Evolutionary conservation across 2,329 filamentous ascomycete species (phyloP), one percentile per base, ranked within the genome.

Genomic region (Fusarium staphyleae): DNA sequence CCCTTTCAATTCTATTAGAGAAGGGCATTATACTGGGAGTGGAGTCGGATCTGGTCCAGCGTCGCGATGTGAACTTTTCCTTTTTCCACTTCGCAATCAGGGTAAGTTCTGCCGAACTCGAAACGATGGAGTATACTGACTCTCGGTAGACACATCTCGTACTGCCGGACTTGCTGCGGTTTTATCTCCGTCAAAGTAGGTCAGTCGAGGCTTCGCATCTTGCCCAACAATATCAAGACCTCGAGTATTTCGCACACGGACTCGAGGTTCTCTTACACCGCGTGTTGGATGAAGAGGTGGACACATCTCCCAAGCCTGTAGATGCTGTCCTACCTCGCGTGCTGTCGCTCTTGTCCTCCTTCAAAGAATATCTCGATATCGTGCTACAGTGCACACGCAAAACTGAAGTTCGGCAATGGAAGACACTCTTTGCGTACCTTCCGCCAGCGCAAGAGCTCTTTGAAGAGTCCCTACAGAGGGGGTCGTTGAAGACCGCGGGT

Each of bases 371-470:
- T 69, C 86, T 98, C 13, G 93, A 98, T 67, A 95, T 98, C 52
- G 88, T 99, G 18, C 89, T 99, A 15, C 95, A 96, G 74, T 99
- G 95, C 75, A 97, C 95, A 2, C 88, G 95, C 48, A 99, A 99
- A 75, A 99, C 95, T 0, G 95, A 99, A 70, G 87, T 96, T 7
- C 87, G 93, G 32, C 96, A 91, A 49, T 99, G 95, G 95, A 87
- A 89, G 54, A 97, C 95, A 1, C 80, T 99, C 1, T 99, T 99
- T 72, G 86, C 87, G 4, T 92, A 97, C 67, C 81, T 99, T 1
- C 95, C 95, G 1, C 91, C 93, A 1, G 91, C 93, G 4, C 88
- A 92, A 66, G 90, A 95, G 63, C 82, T 99, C 0, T 99, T 99
- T 66, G 93, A 99, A 72, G 91, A 96, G 72, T 93, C 92, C 4